Conservation (phyloP, 2,329 filamentous ascomycete genomes). For the Dactylellina haptotyla region DNA sequence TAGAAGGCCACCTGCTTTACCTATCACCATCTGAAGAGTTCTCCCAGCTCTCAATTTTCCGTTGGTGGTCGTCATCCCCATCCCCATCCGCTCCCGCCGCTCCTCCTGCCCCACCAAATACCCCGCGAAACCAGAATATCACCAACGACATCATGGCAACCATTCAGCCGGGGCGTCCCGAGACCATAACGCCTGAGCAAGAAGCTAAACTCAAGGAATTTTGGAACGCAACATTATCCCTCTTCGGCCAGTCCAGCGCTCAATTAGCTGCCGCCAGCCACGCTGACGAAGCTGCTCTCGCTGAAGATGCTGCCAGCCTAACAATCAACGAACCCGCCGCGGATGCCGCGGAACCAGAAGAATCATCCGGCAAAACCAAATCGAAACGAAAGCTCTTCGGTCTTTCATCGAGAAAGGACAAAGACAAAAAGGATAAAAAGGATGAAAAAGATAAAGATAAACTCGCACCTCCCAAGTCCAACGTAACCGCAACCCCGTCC, state of each 20-base stretch:
- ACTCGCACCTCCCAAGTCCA: conserved; percentile 20
- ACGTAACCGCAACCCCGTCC: conserved; percentile 55
- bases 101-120: conserved; percentile 16
- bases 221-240: conserved; percentile 79
- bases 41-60: not conserved
- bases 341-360: conserved; percentile 60
- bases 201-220: conserved; percentile 87
- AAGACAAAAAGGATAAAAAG: conserved; percentile 65
- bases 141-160: conserved; percentile 61
- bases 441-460: conserved; percentile 27
- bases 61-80: conserved; percentile 16
- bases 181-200: conserved; percentile 88
- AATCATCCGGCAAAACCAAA: conserved; percentile 71
- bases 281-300: conserved; percentile 47
- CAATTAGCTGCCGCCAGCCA: conserved; percentile 16
- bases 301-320: conserved; percentile 5
- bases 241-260: conserved; percentile 72
- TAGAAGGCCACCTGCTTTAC: not conserved
- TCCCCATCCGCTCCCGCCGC: not conserved
- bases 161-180: conserved; percentile 75
- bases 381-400: conserved; percentile 82
- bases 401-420: conserved; percentile 62
- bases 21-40: not conserved
- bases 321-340: conserved; percentile 2
- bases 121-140: conserved; percentile 14